Evolutionary conservation across 768 basidiomycete genomes (phyloP).

Genomic region (Pulveroboletus sp.): DNA sequence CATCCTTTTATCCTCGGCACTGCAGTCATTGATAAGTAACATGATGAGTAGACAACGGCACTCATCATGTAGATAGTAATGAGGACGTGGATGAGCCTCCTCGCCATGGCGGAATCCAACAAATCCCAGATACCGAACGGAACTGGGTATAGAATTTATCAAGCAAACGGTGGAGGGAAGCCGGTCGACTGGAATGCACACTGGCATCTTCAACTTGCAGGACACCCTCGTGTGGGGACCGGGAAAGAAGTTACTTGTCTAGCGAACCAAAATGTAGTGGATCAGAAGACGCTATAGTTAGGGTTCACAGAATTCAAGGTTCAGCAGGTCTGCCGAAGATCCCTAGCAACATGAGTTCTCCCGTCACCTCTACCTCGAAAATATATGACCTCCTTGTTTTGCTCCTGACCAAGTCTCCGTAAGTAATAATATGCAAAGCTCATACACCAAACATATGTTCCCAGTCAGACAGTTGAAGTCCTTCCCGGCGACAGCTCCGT

Average conservation of each 20-base stretch:
- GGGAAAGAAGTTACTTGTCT: too few species aligned
- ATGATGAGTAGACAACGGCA: conserved; percentile 32
- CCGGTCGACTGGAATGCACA: conserved; percentile 1
- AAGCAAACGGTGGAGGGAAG: background rate
- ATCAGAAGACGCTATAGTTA: too few species aligned
- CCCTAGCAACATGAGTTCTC: background rate
- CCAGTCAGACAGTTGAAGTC: conserved; percentile 49
- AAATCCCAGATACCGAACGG: background rate
- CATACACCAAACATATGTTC: background rate
- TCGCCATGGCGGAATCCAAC: conserved; percentile 7
- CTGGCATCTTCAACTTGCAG: conserved; percentile 13
- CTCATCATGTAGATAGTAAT: conserved; percentile 20
- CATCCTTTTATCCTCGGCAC: conserved; percentile 5
- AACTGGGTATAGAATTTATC: background rate
- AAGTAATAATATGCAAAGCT: conserved; percentile 9
- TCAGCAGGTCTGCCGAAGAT: too few species aligned
- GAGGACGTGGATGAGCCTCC: conserved; percentile 13
- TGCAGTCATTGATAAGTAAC: conserved; percentile 16
- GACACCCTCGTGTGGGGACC: background rate
- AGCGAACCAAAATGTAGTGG: background rate
- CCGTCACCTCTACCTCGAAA: background rate
- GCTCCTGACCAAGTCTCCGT: conserved; percentile 24
- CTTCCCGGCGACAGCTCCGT: conserved; percentile 51
- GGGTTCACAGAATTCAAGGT: too few species aligned
- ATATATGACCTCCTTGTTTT: conserved; percentile 21